A percentile compares a stretch with the other conserved stretches of the same genome.
Evolutionary conservation across 371 early-diverging fungal genomes (phyloP).

Genomic region (Smittium mucronatum): DNA sequence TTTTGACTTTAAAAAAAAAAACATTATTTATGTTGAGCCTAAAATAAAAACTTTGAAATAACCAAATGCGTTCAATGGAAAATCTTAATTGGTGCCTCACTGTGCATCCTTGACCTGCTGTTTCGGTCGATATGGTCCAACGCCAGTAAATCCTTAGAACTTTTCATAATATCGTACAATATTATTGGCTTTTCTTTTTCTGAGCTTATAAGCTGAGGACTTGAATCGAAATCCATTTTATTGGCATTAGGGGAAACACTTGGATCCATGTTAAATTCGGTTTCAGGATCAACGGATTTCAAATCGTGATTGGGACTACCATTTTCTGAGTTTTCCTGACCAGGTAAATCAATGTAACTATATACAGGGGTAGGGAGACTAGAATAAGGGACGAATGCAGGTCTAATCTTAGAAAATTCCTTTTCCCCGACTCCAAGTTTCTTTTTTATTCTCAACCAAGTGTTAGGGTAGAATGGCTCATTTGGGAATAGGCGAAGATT

Average conservation of each 20-base stretch:
- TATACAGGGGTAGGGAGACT: not conserved
- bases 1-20: too few relatives aligned
- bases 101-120: constrained; percentile 32
- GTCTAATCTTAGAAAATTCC: constrained; percentile 69
- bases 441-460: constrained; percentile 54
- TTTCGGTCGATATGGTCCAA: constrained; percentile 65
- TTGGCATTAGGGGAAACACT: not conserved
- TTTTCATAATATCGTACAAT: constrained; percentile 36
- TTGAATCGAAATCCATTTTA: not conserved
- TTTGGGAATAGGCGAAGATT: constrained; percentile 48
- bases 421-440: constrained; percentile 69
- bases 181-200: constrained; percentile 34
- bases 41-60: too few relatives aligned
- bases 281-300: not conserved
- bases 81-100: constrained; percentile 2
- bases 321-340: not conserved
- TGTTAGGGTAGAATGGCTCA: constrained; percentile 49
- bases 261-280: not conserved
- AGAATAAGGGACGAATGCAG: constrained; percentile 34
- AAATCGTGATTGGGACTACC: not conserved
- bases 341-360: not conserved
- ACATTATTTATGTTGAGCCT: too few relatives aligned
- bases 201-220: not conserved
- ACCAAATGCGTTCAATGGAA: too few relatives aligned
- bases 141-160: constrained; percentile 47